Evolutionary conservation across 2,329 filamentous ascomycete genomes (phyloP), one percentile per base, ranked within the genome.

Genomic region (Aspergillus costaricaensis): DNA sequence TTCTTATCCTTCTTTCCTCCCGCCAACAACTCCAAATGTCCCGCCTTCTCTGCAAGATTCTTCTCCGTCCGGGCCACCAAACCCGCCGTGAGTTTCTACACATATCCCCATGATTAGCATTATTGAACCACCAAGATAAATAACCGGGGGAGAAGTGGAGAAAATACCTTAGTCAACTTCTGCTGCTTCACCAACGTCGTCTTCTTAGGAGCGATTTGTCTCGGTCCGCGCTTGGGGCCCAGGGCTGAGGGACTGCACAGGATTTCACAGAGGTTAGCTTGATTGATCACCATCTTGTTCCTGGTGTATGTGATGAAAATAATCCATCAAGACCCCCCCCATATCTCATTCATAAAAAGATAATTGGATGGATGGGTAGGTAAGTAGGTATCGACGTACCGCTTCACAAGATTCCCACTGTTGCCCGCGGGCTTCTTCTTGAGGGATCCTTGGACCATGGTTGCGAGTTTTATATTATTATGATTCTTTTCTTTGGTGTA

Each of bases 141-240:
- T n/a, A n/a, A n/a, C n/a, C n/a, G n/a, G n/a, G n/a, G n/a, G n/a
- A n/a, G n/a, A n/a, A n/a, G n/a, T n/a, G n/a, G n/a, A n/a, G n/a
- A n/a, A n/a, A 21, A 25, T 65, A 85, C 84, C 80, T 88, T 89
- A 55, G 83, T 86, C 72, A 89, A 80, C 69, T 86, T 86, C 65
- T 85, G 79, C 70, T 87, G 82, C 71, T 83, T 82, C 41, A 88
- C 81, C 55, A 90, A 76, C 2, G 78, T 78, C 6, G 82, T 75
- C 64, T 89, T 90, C 76, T 89, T 89, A 3, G 88, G 88, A 55
- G 87, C 87, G 68, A 91, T 88, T 54, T 85, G 81, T 51, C 86
- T 81, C 15, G 81, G 77, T 54, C 88, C 88, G 63, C 83, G 84
- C 70, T 85, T 85, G 7, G 83, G 83, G 12, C 81, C 80, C 38